These are phyloP conservation scores for Penicillium subrubescens DNA, from an alignment of 495 filamentous ascomycete species.

Conservation along the genomic window DNA sequence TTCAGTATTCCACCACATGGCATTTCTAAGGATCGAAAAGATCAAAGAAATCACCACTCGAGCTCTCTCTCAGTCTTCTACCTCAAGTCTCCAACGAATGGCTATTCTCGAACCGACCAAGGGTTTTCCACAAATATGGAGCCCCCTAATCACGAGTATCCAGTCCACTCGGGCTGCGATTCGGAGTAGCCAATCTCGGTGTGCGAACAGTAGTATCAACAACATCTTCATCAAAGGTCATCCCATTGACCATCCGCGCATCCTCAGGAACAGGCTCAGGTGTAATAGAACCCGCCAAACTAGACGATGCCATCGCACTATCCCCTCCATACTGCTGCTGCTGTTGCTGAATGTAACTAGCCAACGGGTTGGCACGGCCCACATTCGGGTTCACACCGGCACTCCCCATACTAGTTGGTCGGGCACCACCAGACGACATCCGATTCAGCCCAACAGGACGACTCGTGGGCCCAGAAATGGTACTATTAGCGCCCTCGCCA, in stretches of 20 bases:
- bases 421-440: constrained; percentile 33
- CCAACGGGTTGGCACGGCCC: constrained; percentile 27
- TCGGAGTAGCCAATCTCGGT: constrained; percentile 40
- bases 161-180: constrained; percentile 17
- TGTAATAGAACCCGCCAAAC: constrained; percentile 41
- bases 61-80: background rate
- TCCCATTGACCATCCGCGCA: constrained; percentile 56
- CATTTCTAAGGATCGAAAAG: background rate
- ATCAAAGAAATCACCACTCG: background rate
- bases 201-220: constrained; percentile 55
- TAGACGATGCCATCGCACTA: constrained; percentile 34
- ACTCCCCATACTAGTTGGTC: constrained; percentile 42
- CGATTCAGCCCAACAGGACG: constrained; percentile 33
- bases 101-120: background rate
- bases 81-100: constrained; percentile 1
- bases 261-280: constrained; percentile 44
- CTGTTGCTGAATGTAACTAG: constrained; percentile 31
- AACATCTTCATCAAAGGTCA: constrained; percentile 56
- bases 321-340: constrained; percentile 27
- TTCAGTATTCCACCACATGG: constrained; percentile 8
- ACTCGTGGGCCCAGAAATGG: constrained; percentile 72
- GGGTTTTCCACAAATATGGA: background rate
- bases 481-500: constrained; percentile 83
- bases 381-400: constrained; percentile 36
- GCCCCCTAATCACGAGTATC: constrained; percentile 22